Conservation (phyloP, 306 rosid genomes). For the Inga laurina region DNA sequence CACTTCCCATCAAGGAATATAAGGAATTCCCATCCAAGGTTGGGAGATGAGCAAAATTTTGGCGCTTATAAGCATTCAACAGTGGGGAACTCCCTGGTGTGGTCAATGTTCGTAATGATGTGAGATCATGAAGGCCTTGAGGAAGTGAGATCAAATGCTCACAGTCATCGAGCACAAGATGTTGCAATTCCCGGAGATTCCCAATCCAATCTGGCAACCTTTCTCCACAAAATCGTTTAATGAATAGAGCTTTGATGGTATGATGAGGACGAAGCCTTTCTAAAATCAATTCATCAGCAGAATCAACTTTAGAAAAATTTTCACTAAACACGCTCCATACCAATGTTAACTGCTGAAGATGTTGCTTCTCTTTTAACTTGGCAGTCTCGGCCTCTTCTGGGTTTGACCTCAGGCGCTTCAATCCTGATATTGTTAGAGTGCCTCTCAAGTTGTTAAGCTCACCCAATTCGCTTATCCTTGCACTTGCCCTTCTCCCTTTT, state of each 20-base stretch:
- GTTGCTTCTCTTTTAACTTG: neutral
- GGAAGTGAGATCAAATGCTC: too few relatives aligned
- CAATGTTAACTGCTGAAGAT: neutral
- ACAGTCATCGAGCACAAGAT: too few relatives aligned
- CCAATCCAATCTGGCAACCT: neutral
- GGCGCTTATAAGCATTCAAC: too few relatives aligned
- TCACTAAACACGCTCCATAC: accelerated
- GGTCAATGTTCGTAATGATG: too few relatives aligned
- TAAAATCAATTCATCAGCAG: neutral
- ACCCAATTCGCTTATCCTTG: neutral
- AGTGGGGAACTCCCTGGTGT: too few relatives aligned
- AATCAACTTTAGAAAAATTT: accelerated
- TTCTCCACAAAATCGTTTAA: neutral
- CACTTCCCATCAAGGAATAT: too few relatives aligned
- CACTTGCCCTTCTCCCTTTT: neutral
- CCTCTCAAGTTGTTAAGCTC: neutral
- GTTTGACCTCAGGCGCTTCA: neutral
- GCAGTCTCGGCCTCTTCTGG: neutral
- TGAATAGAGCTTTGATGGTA: neutral
- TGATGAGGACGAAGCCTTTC: neutral
- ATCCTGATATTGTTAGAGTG: neutral
- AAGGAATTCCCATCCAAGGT: too few relatives aligned
- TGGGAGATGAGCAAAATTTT: too few relatives aligned
- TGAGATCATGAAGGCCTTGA: too few relatives aligned
- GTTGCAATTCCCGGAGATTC: too few relatives aligned